Base-by-base conservation (phyloP, 805 yeast species). In the Isabelozyma pseudorhagii region DNA sequence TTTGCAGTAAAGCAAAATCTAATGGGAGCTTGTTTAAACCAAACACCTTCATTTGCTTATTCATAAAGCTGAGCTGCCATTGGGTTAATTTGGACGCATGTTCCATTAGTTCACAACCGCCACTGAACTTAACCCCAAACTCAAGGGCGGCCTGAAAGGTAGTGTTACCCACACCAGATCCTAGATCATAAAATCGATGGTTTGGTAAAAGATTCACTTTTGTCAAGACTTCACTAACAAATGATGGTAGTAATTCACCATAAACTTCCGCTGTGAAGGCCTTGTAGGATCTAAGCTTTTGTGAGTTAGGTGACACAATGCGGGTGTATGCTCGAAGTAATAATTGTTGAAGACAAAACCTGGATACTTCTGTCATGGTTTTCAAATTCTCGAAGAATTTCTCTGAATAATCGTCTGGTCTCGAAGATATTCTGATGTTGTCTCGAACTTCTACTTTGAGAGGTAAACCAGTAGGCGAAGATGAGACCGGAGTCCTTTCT, bases 111-210 rank as follows among this genome's bases (percentile, higher is more conserved):
- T 92, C 97, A 66, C 93, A 89, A 0, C 97, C 97, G 60, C 88
- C 89, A 64, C 96, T 85, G 13, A 62, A 56, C 47, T 75, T 75
- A 52, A 91, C 87, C 2, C 97, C 96, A 62, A 81, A 83, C 59
- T 91, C 96, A 36, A 92, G 66, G 0, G 97, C 90, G 0, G 97
- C 96, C 64, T 91, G 97, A 40, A 91, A 77, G 0, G 87, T 85
- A 50, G 97, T 89, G 62, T 92, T 92, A 0, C 97, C 97, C 13
- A 92, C 97, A 13, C 97, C 97, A 0, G 96, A 89, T 0, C 97
- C 97, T 21, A 92, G 72, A 67, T 92, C 97, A 53, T 92, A 82
- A 59, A 90, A 91, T n/a, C 74, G 79, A 42, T 81, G 78, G 1
- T 66, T 67, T 1, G 81, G 74, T 38, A 71, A 65, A 45, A 91